These are phyloP conservation scores for Castanospermum australe DNA, from an alignment of 306 rosid species.

Conservation along the genomic window DNA sequence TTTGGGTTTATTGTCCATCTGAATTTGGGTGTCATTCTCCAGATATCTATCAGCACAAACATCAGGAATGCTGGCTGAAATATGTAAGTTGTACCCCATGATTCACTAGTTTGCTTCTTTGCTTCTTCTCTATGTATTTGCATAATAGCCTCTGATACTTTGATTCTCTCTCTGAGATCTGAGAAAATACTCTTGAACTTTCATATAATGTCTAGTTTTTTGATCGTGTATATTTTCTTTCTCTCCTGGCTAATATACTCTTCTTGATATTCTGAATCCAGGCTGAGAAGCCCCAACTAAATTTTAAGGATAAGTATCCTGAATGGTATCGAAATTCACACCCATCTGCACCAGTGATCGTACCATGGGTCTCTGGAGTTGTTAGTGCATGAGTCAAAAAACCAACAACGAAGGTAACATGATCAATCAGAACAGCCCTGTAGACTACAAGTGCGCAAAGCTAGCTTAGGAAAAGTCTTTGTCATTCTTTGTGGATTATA, in stretches of 20 bases:
- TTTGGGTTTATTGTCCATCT: slow-evolving; percentile 95
- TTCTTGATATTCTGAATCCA: slow-evolving; percentile 40
- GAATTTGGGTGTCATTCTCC: slow-evolving; percentile 91
- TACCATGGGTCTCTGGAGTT: slow-evolving; percentile 90
- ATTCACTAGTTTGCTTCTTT: neutral
- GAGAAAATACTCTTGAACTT: neutral
- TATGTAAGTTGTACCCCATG: slow-evolving; percentile 52
- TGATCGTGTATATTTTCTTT: neutral
- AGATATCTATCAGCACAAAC: slow-evolving; percentile 80
- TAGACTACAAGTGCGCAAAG: too few relatives aligned
- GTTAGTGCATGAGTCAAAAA: slow-evolving; percentile 26
- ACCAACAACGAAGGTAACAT: slow-evolving; percentile 8
- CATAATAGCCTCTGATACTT: neutral
- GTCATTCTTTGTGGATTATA: slow-evolving; percentile 26
- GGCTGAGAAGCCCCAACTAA: slow-evolving; percentile 71
- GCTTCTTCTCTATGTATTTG: neutral
- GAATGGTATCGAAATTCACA: slow-evolving; percentile 65
- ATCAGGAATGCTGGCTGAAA: slow-evolving; percentile 94
- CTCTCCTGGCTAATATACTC: neutral
- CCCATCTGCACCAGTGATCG: slow-evolving; percentile 65
- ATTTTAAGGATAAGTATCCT: slow-evolving; percentile 74
- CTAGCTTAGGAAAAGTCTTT: slow-evolving; percentile 23
- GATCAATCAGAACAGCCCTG: slow-evolving; percentile 1
- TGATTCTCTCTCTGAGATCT: neutral
- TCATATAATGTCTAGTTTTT: slow-evolving; percentile 2